A percentile compares a stretch with the other conserved stretches of the same genome.
These are phyloP conservation scores for Hymenoscyphus occultus DNA, from an alignment of 2,329 filamentous ascomycete genomes.

Conservation along the genomic window DNA sequence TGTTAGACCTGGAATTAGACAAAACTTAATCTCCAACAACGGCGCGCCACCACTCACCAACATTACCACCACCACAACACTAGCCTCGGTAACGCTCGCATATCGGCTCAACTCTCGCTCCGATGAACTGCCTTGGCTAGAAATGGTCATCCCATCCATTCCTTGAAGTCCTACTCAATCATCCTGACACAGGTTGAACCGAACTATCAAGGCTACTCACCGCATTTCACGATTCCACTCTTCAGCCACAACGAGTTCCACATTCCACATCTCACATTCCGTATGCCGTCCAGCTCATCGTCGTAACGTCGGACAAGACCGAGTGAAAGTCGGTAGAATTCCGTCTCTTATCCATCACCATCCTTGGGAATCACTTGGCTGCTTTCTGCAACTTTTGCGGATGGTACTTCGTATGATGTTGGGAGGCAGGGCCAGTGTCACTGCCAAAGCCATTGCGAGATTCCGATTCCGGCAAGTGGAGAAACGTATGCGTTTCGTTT, in stretches of 20 bases:
- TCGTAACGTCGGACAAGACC: constrained; percentile 2
- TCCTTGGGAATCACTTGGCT: neutral
- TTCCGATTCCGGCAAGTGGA: neutral
- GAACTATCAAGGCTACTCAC: neutral
- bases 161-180: neutral
- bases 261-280: neutral
- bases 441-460: neutral
- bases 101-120: neutral
- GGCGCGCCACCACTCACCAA: neutral
- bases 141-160: neutral
- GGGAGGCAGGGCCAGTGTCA: neutral
- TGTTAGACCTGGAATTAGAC: no score
- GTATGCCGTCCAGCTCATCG: neutral
- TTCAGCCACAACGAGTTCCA: neutral
- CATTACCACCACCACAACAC: neutral
- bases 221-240: neutral
- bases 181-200: neutral
- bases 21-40: neutral
- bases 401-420: neutral
- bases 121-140: constrained; percentile 5
- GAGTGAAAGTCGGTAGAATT: neutral
- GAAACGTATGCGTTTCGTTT: neutral
- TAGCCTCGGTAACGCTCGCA: neutral
- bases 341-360: neutral
- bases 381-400: neutral